Conservation (phyloP, 257 asterid genomes). For the Datura wrightii region DNA sequence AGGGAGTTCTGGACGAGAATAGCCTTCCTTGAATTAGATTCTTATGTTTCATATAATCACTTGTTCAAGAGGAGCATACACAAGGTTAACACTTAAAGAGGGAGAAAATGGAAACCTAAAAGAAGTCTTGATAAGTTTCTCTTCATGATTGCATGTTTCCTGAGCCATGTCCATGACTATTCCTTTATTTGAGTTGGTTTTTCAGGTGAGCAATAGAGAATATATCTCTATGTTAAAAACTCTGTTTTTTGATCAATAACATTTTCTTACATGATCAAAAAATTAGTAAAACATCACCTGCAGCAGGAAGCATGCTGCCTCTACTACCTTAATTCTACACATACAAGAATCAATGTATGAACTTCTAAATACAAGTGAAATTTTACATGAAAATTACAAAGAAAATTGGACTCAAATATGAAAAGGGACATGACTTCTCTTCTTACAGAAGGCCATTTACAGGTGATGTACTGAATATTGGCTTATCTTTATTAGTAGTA, state of each 20-base stretch:
- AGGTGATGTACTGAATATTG: constrained; percentile 49
- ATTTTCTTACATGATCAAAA: constrained; percentile 20
- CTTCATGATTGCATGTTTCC: not conserved
- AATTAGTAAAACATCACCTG: constrained; percentile 7
- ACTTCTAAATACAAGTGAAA: constrained; percentile 25
- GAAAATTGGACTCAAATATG: constrained; percentile 1
- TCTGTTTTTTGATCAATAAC: not conserved
- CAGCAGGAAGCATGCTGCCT: constrained; percentile 18
- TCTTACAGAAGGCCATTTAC: constrained; percentile 43
- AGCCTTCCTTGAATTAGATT: not conserved
- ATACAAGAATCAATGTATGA: constrained; percentile 21
- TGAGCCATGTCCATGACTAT: not conserved
- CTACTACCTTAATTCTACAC: constrained; percentile 26
- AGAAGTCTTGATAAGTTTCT: not conserved
- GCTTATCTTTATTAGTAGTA: constrained; percentile 38
- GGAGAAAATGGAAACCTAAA: not conserved
- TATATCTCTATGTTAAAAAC: not conserved
- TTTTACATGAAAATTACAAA: constrained; percentile 31
- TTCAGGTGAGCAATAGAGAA: not conserved
- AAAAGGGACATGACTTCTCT: not conserved
- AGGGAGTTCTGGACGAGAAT: not conserved
- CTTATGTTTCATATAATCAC: not conserved
- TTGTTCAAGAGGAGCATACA: not conserved
- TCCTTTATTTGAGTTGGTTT: no score
- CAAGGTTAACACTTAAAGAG: no score